Conservation (phyloP, 169 alveolate genomes). For the Babesia caballi region DNA sequence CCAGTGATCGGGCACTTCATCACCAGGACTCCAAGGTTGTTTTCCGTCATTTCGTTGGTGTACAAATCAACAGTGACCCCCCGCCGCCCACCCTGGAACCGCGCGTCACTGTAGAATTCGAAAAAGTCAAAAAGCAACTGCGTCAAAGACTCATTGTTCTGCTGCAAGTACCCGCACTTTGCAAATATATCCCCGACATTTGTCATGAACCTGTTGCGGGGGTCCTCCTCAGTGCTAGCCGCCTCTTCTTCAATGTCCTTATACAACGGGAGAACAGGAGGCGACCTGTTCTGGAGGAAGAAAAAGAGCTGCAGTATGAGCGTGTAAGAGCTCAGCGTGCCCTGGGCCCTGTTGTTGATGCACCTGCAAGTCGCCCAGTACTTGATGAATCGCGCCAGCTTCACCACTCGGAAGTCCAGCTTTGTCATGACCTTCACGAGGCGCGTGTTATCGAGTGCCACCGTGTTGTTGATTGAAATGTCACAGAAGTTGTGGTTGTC, state of each 20-base stretch:
- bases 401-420: conserved; percentile 70
- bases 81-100: conserved; percentile 40
- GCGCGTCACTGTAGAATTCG: conserved; percentile 34
- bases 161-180: conserved; percentile 34
- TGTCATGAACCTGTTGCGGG: conserved; percentile 1
- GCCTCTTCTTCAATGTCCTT: conserved; percentile 23
- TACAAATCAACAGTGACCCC: conserved; percentile 51
- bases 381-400: conserved; percentile 78
- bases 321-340: conserved; percentile 81
- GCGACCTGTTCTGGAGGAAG: conserved; percentile 70
- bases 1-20: conserved; percentile 60
- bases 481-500: conserved; percentile 71
- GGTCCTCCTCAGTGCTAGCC: neutral
- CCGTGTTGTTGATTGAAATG: conserved; percentile 79
- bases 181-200: conserved; percentile 21
- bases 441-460: conserved; percentile 76
- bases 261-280: conserved; percentile 76
- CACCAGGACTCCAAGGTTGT: conserved; percentile 45
- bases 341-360: conserved; percentile 75
- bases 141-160: conserved; percentile 32
- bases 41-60: conserved; percentile 41
- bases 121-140: conserved; percentile 47
- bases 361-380: conserved; percentile 81
- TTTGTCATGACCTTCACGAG: conserved; percentile 66
- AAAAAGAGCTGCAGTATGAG: conserved; percentile 75